phyloP scores from a whole-genome alignment of 2,329 filamentous ascomycete genomes.

The Byssochlamys sp. region DNA sequence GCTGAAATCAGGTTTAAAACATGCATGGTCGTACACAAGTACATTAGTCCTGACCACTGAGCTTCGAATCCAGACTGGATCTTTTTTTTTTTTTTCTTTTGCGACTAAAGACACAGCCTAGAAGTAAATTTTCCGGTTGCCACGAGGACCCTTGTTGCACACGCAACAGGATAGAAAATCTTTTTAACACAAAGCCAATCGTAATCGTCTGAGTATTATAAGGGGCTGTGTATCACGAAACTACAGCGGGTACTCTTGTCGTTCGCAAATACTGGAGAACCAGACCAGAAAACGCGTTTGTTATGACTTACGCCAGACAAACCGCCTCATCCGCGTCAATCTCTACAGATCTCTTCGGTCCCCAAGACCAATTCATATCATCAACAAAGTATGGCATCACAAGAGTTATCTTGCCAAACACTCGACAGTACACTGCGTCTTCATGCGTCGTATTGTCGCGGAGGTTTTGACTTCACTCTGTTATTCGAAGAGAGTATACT shows the following conservation, averaged over 20 bases:
- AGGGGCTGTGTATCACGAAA: too few relatives aligned
- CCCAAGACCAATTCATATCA: not conserved
- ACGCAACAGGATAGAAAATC: too few relatives aligned
- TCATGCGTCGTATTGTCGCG: slow-evolving; percentile 26
- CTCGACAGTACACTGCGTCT: slow-evolving; percentile 27
- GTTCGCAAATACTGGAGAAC: too few relatives aligned
- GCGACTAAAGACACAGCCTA: too few relatives aligned
- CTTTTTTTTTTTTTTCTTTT: too few relatives aligned
- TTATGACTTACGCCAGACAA: not conserved
- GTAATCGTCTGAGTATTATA: too few relatives aligned
- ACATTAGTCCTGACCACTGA: not conserved
- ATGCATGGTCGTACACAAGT: not conserved
- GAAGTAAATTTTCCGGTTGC: too few relatives aligned
- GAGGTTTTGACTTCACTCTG: slow-evolving; percentile 37
- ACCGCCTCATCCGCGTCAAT: not conserved
- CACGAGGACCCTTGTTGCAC: too few relatives aligned
- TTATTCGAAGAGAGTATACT: slow-evolving; percentile 39
- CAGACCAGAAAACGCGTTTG: not conserved
- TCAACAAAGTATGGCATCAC: slow-evolving; percentile 11
- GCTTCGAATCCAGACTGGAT: too few relatives aligned
- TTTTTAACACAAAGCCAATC: too few relatives aligned
- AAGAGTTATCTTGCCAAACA: slow-evolving; percentile 18
- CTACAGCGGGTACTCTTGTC: too few relatives aligned
- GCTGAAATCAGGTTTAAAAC: not conserved
- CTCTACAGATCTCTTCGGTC: not conserved